Base-by-base conservation (phyloP, 768 basidiomycete species). In the Suillus luteus region DNA sequence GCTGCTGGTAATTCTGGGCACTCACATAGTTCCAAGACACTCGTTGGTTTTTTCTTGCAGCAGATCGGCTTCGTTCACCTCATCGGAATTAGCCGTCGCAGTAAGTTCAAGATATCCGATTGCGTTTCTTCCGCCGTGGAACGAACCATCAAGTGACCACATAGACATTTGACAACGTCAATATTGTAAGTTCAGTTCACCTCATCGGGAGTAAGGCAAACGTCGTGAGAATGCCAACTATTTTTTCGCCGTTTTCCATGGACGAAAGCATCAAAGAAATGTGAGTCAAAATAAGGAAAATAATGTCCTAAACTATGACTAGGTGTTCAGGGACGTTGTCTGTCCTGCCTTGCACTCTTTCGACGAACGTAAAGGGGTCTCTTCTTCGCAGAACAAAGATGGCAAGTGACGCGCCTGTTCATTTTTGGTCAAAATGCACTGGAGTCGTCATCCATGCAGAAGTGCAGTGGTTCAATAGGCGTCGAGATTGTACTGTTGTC, bases 311-410 rank as follows among this genome's bases (percentile, higher is more conserved):
- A 51, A 51, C 49, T 27, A 27, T 27, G 15, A 51, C 8, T 15
- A 51, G 24, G 24, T 8, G 24, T 49, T 24, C 48, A 49, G 52
- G 31, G 19, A 19, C 31, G 31, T 54, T 52, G 19, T 19, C 27
- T 31, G 31, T 27, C 31, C 17, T 27, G 51, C 8, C 46, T 10
- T n/a, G 11, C 17, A 9, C 31, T 44, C 27, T 27, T 27, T 51
- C 17, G 27, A 52, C 17, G 17, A 51, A 51, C 49, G 31, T 9
- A 17, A 52, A 52, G 7, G 27, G 17, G 27, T 0, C 51, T 12
- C 46, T 46, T n/a, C 46, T 48, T 49, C 22, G n/a, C n/a, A 27
- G 15, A 51, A 51, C 49, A 51, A 51, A 51, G 24, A 51, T 27
- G 8, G 48, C 4, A 49, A 24, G 48, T 15, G 27, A 52, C 17